phyloP scores from a whole-genome alignment of 805 yeast species.

The Starmera amethionina region DNA sequence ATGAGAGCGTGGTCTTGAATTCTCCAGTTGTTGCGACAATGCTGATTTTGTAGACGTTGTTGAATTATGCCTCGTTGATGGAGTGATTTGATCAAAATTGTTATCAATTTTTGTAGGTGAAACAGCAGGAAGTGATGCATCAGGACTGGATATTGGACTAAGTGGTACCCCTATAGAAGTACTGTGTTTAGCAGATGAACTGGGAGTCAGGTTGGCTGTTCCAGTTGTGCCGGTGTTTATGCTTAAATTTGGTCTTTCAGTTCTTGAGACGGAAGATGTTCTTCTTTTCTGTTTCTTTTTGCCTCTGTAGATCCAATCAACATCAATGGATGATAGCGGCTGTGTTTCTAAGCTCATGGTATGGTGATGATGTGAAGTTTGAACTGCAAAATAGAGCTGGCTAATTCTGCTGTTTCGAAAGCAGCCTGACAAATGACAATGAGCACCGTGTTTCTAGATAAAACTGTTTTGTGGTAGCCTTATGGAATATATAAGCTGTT shows the following conservation, averaged over 20 bases:
- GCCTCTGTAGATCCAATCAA: constrained; percentile 82
- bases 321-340: constrained; percentile 35
- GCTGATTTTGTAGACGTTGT: constrained; percentile 5
- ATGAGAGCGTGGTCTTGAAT: constrained; percentile 16
- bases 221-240: background rate
- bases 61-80: background rate
- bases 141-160: background rate
- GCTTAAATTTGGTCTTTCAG: constrained; percentile 3
- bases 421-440: too few relatives aligned
- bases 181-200: constrained; percentile 3
- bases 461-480: too few relatives aligned
- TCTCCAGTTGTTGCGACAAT: constrained; percentile 9
- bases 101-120: background rate
- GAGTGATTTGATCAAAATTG: background rate
- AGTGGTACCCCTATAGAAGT: constrained; percentile 4
- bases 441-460: too few relatives aligned
- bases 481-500: too few relatives aligned
- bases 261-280: constrained; percentile 13
- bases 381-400: too few relatives aligned
- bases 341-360: too few relatives aligned
- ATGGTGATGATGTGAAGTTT: too few relatives aligned
- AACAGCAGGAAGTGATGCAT: constrained; percentile 3
- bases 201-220: constrained; percentile 5
- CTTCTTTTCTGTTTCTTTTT: constrained; percentile 36
- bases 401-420: too few relatives aligned